Evolutionary conservation across 768 basidiomycete species (phyloP).

Genomic region (Gloeophyllum trabeum): DNA sequence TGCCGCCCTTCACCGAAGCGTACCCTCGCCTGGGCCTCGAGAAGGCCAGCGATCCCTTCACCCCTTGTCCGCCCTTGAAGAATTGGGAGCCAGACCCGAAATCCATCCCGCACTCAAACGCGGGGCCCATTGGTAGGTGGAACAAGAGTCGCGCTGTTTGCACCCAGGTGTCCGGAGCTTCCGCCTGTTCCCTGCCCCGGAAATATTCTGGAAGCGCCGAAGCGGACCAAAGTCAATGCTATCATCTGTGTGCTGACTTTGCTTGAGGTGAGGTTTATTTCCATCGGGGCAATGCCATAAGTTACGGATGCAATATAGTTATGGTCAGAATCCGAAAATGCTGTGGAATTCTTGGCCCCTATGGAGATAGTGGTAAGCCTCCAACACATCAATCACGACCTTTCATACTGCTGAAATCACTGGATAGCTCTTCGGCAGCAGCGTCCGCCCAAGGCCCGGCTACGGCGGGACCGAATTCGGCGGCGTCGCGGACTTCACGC

Average conservation of each 20-base stretch:
- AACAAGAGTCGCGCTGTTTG: slow-evolving; percentile 3
- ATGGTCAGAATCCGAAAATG: slow-evolving; percentile 10
- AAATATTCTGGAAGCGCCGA: slow-evolving; percentile 6
- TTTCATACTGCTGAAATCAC: too few species aligned
- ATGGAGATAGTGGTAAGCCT: slow-evolving; percentile 6
- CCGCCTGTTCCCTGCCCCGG: slow-evolving; percentile 8
- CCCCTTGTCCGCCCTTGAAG: neutral
- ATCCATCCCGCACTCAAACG: slow-evolving; percentile 10
- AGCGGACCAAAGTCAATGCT: slow-evolving; percentile 2
- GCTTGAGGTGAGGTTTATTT: slow-evolving; percentile 7
- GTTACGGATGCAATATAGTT: slow-evolving; percentile 4
- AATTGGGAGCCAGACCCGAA: slow-evolving; percentile 7
- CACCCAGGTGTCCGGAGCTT: slow-evolving; percentile 5
- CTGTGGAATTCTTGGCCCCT: slow-evolving; percentile 5
- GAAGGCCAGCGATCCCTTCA: neutral
- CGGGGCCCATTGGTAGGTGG: slow-evolving; percentile 4
- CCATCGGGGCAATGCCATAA: neutral
- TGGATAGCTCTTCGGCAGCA: neutral
- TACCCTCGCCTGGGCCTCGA: slow-evolving; percentile 1
- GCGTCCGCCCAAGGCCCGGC: neutral
- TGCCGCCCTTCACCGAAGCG: neutral
- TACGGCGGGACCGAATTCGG: neutral
- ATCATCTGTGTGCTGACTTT: slow-evolving; percentile 8
- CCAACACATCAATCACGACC: too few species aligned
- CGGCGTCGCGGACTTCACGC: neutral